Conservation (phyloP, 371 early-diverging fungal species). For the Nematocida sp. region DNA sequence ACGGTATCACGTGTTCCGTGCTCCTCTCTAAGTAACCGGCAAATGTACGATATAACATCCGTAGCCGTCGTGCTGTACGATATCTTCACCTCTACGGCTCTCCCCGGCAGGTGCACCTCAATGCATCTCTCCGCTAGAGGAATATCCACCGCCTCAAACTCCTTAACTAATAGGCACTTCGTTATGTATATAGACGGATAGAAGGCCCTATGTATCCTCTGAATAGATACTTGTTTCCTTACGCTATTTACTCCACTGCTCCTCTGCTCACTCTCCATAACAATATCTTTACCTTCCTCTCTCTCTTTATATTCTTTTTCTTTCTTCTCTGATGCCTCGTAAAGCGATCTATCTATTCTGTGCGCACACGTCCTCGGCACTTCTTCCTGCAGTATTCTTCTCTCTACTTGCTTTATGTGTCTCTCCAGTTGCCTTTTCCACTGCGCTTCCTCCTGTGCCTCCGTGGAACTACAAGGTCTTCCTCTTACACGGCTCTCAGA, state of each 20-base stretch:
- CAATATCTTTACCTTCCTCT: not conserved
- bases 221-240: not conserved
- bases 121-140: not conserved
- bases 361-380: not conserved
- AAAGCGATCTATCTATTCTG: not conserved
- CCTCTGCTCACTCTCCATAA: not conserved
- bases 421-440: too few species aligned
- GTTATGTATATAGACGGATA: not conserved
- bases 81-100: not conserved
- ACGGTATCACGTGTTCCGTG: too few species aligned
- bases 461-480: too few species aligned
- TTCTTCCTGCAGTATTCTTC: too few species aligned
- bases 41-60: slow-evolving; percentile 18
- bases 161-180: not conserved
- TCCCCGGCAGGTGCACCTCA: not conserved
- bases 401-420: too few species aligned
- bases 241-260: not conserved
- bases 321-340: not conserved
- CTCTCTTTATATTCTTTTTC: not conserved
- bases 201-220: not conserved
- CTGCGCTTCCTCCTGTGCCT: too few species aligned
- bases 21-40: too few species aligned
- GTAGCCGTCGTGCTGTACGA: slow-evolving; percentile 20
- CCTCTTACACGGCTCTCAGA: too few species aligned
- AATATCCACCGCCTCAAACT: not conserved